phyloP scores from a whole-genome alignment of 371 early-diverging fungal genomes.

The Funneliformis caledonium region DNA sequence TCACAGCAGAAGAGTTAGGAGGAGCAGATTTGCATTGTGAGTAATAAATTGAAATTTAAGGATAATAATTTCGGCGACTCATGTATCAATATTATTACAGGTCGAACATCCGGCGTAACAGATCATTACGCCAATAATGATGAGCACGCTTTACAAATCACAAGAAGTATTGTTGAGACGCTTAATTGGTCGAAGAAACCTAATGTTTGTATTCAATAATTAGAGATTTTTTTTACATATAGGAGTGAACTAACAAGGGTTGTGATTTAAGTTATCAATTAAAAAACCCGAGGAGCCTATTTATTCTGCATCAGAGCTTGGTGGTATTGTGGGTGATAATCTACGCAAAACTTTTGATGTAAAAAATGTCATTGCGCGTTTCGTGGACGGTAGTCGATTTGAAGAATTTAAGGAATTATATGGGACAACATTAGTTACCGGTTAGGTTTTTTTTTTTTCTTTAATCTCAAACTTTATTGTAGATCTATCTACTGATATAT shows the following conservation, averaged over 20 bases:
- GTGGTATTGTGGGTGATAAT: slow-evolving; percentile 96
- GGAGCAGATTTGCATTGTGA: slow-evolving; percentile 97
- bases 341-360: slow-evolving; percentile 91
- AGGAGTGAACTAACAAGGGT: neutral
- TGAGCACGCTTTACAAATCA: slow-evolving; percentile 89
- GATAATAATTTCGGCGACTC: neutral
- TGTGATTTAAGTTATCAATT: neutral
- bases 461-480: neutral
- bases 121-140: slow-evolving; percentile 95
- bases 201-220: slow-evolving; percentile 47
- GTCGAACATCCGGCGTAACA: slow-evolving; percentile 90
- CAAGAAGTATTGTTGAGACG: slow-evolving; percentile 83
- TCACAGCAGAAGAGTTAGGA: slow-evolving; percentile 94
- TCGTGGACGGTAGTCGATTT: slow-evolving; percentile 94
- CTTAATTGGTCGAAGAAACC: slow-evolving; percentile 80
- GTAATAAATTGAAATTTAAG: slow-evolving; percentile 32
- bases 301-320: slow-evolving; percentile 84
- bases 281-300: slow-evolving; percentile 79
- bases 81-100: slow-evolving; percentile 34
- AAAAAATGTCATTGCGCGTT: slow-evolving; percentile 92
- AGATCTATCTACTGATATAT: neutral
- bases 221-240: neutral
- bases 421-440: slow-evolving; percentile 92
- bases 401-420: slow-evolving; percentile 96
- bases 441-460: slow-evolving; percentile 44